Percentiles rank a stretch among this genome's conserved stretches.
These are phyloP conservation scores for Aspergillus ochraceoroseus DNA, from an alignment of 2,329 filamentous ascomycete species.

Conservation along the genomic window DNA sequence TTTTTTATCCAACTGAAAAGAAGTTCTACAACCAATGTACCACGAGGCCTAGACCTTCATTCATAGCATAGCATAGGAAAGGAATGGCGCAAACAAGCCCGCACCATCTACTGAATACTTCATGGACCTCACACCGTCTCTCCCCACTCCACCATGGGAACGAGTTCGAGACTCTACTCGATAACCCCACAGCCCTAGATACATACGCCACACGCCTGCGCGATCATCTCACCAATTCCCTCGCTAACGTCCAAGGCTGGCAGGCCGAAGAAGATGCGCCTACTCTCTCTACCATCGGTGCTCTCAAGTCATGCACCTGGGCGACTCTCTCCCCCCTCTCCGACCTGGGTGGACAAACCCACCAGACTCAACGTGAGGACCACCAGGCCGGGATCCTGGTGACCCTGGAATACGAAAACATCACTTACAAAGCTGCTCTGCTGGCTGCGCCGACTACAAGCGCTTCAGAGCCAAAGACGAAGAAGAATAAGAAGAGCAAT, in stretches of 20 bases:
- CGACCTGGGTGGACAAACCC: constrained; percentile 17
- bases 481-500: neutral
- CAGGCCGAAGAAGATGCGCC: constrained; percentile 28
- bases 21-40: too few relatives aligned
- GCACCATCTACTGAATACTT: constrained; percentile 49
- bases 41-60: neutral
- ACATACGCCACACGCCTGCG: constrained; percentile 47
- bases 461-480: neutral
- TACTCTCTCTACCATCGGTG: constrained; percentile 44
- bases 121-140: constrained; percentile 51
- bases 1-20: too few relatives aligned
- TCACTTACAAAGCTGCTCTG: constrained; percentile 49
- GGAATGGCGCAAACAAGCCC: constrained; percentile 27
- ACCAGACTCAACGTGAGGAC: neutral
- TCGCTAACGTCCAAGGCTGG: constrained; percentile 43
- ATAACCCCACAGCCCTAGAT: constrained; percentile 36
- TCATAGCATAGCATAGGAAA: neutral
- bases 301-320: constrained; percentile 48
- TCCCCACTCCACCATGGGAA: constrained; percentile 51
- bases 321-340: constrained; percentile 33
- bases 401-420: constrained; percentile 48
- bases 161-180: constrained; percentile 34
- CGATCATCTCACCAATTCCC: constrained; percentile 47
- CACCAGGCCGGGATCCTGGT: constrained; percentile 44
- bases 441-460: constrained; percentile 33